Base-by-base conservation (phyloP, 2,329 filamentous ascomycete genomes). In the Phaeosphaeria sp. region DNA sequence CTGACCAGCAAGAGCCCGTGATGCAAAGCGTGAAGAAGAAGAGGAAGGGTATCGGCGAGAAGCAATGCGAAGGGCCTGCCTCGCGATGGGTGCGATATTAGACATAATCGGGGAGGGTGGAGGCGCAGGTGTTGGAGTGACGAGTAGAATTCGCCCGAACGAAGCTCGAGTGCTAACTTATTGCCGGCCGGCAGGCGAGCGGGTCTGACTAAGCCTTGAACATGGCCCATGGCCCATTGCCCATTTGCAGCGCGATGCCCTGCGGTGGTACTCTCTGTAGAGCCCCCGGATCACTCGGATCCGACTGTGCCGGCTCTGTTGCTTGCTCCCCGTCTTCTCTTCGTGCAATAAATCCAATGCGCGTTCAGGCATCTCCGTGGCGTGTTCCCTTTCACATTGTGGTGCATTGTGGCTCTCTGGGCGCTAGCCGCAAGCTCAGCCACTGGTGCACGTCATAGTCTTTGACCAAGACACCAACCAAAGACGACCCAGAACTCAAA, bases 31-130 rank as follows among this genome's bases (percentile, higher is more conserved):
- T 56, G 79, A 71, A 54, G 81, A 77, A 50, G 73, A 67, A 55
- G 74, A 71, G 1, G 77, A 73, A 13, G 82, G 77, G 43, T 83
- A 76, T 36, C 83, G 81, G 62, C 84, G 81, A 59, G 82, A 79
- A 67, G 82, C 86, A 72, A 82, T 80, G 67, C 83, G 81, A 56
- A 91, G 87, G 68, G 89, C 90, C 84, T 93, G 90, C 82, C 91
- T 89, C 79, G 92, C 86, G 72, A 85, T 84, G 59, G 90, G 88
- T 78, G 89, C 84, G 50, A 81, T 69, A 59, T 76, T 72, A 25
- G 81, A 77, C 81, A 84, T 84, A 17, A 49, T 41, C n/a, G 39
- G 52, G 65, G 46, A 56, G 63, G 52, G 17, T 50, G 50, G 59
- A 49, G 51, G 54, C 30, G 13, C 54, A 50, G 50, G 46, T 52